A percentile compares a stretch with the other conserved stretches of the same genome.
phyloP scores from a whole-genome alignment of 371 early-diverging fungal species.

The Mortierella sp. region DNA sequence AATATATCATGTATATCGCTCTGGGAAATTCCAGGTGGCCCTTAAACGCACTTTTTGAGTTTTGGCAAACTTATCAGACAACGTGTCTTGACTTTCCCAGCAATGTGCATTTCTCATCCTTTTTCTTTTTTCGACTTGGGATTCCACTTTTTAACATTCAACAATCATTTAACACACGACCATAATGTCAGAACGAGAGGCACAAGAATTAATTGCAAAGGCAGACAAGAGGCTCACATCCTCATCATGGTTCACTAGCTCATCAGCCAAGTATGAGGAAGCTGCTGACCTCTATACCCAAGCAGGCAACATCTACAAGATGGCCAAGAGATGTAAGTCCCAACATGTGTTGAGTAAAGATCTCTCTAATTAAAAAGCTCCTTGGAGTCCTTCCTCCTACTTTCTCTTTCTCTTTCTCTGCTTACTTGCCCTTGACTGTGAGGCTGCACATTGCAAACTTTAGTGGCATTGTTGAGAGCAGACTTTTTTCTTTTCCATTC shows the following conservation, averaged over 20 bases:
- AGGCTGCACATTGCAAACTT: neutral
- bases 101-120: neutral
- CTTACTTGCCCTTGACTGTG: neutral
- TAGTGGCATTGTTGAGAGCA: neutral
- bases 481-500: neutral
- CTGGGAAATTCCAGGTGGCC: neutral
- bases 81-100: neutral
- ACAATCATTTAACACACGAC: neutral
- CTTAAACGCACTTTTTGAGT: neutral
- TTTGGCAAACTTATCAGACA: neutral
- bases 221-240: constrained; percentile 82
- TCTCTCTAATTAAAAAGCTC: neutral
- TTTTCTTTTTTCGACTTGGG: neutral
- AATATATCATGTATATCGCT: too few relatives aligned
- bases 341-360: neutral
- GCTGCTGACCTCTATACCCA: constrained; percentile 92
- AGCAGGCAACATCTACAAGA: constrained; percentile 92
- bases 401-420: neutral
- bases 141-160: neutral
- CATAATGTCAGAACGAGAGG: constrained; percentile 80
- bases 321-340: constrained; percentile 85
- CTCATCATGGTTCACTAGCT: constrained; percentile 85
- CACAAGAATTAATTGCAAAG: constrained; percentile 75
- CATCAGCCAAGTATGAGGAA: constrained; percentile 88
- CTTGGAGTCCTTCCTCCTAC: neutral